phyloP scores from a whole-genome alignment of 2,329 filamentous ascomycete species.

The Claviceps maximensis region DNA sequence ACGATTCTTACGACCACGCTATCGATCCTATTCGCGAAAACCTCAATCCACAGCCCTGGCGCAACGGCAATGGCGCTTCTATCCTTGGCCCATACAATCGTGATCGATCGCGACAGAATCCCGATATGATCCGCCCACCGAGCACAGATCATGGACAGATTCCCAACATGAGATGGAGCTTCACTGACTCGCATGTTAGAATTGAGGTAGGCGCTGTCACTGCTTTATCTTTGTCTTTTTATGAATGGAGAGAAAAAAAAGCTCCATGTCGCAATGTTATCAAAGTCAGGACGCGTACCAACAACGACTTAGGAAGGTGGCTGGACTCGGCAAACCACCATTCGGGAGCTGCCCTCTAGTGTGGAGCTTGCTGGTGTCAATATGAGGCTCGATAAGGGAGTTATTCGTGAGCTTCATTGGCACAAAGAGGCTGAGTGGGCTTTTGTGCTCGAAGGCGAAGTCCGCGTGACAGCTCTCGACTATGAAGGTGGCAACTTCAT shows the following conservation, averaged over 20 bases:
- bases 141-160: constrained; percentile 60
- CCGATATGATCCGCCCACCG: constrained; percentile 58
- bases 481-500: constrained; percentile 65
- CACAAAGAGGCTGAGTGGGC: constrained; percentile 73
- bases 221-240: not conserved
- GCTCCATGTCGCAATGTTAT: not conserved
- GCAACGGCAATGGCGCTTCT: constrained; percentile 50
- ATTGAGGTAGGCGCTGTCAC: constrained; percentile 37
- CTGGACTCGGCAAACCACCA: constrained; percentile 63
- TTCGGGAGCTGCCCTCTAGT: constrained; percentile 49
- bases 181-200: constrained; percentile 49
- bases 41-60: constrained; percentile 51
- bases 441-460: constrained; percentile 57
- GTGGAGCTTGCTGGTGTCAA: constrained; percentile 65
- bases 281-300: not conserved
- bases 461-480: constrained; percentile 60
- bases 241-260: no score
- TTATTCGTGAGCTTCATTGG: constrained; percentile 68
- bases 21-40: constrained; percentile 46
- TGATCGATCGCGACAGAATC: constrained; percentile 54
- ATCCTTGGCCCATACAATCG: constrained; percentile 59
- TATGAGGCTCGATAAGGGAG: constrained; percentile 61
- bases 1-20: constrained; percentile 48
- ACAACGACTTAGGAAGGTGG: constrained; percentile 46
- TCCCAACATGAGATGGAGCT: constrained; percentile 61